Evolutionary conservation across 116 monocot species (phyloP), one percentile per base, ranked within the genome.

Genomic region (Trichopus zeylanicus): DNA sequence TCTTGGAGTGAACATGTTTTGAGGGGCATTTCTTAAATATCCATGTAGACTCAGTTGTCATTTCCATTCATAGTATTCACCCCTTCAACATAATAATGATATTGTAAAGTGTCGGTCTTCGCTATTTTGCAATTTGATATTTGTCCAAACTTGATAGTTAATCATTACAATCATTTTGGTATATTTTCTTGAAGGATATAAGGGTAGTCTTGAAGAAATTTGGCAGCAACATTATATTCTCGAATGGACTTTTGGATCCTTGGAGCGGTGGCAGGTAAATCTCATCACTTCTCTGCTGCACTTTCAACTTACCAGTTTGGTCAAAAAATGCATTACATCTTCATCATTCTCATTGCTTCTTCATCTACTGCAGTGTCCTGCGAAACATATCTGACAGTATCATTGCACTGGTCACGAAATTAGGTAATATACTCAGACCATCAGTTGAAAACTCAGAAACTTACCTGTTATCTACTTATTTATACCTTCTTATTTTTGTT

Each of bases 141-240:
- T n/a, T n/a, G n/a, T n/a, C n/a, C n/a, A n/a, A n/a, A n/a, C n/a
- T n/a, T n/a, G n/a, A n/a, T n/a, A n/a, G n/a, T n/a, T 13, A 13
- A 1, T 42, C 13, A 3, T 3, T 42, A 42, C n/a, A 42, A 42
- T 1, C 42, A 16, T 42, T 42, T 28, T 63, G 46, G 1, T 52
- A 11, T 56, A 20, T 49, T 59, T 18, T 77, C 27, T 7, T 73
- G 31, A 60, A 93, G 93, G 78, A 80, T 70, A 79, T 85, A 30
- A 65, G 31, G 51, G 65, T 39, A 6, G 66, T 68, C 0, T 61
- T 93, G 69, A 46, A 75, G 61, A 80, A 85, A 66, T 93, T 88
- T 72, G 88, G 93, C 51, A 93, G 93, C 46, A 93, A 93, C 68
- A 82, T 93, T 26, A 88, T 93, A 53, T 93, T 93, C 62, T 93